Base-by-base conservation (phyloP, 2,329 filamentous ascomycete species). In the Oidium heveae region DNA sequence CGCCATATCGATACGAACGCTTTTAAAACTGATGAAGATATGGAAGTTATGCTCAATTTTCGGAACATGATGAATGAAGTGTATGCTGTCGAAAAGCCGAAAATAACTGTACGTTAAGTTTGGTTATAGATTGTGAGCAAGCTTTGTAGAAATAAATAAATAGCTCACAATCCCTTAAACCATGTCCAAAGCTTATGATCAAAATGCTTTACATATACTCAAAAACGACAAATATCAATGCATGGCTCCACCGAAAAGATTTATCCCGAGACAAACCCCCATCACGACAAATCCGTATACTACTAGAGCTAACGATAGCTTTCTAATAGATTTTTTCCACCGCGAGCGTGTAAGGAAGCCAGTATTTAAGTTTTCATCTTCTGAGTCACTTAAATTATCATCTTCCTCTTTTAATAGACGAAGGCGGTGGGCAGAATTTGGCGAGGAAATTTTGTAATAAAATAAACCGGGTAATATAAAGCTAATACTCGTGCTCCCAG, bases 401-500 rank as follows among this genome's bases (percentile, higher is more conserved):
- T 96, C 91, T 60, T 95, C 86, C 63, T 91, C 87, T 66, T 96
- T 96, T 58, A 86, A 72, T 10, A 96, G 71, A 15, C 83, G 78
- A 65, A 94, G 89, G 62, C 95, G 87, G 58, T 89, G 79, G 32
- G 81, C 75, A 47, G 85, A 89, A 55, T 94, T 83, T 0, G 91
- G 91, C 24, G 86, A 80, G 13, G 86, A 93, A 57, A 98, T 96
- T 68, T 96, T 96, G 70, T 96, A 98, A 68, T 96, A 98, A 67
- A 98, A 98, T 4, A 98, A 69, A 0, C 91, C 91, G 0, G 91
- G 91, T 0, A 98, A 74, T 59, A 98, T 96, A 66, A 98, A 98
- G 58, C 86, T 94, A 62, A 98, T 98, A 57, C 86, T 86, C 0
- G 91, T 98, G 53, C 83, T 89, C 54, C 91, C 91, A 0, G 91